Conservation (phyloP, 2,329 filamentous ascomycete species). For the Ophiostoma montium region DNA sequence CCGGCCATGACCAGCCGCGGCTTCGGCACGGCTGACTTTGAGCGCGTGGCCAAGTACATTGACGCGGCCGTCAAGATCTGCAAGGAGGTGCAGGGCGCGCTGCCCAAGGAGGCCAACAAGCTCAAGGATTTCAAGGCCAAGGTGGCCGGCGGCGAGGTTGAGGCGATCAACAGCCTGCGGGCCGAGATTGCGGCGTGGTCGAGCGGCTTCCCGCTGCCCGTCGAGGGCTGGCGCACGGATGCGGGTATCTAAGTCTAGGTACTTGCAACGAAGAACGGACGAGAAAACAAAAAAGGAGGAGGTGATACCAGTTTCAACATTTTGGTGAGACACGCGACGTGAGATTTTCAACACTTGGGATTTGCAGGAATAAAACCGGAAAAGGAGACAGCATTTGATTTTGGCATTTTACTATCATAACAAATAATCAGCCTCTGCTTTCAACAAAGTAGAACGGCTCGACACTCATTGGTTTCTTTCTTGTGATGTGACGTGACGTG, state of each 20-base stretch:
- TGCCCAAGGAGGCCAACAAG: slow-evolving; percentile 97
- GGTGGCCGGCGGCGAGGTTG: slow-evolving; percentile 63
- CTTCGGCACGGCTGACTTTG: slow-evolving; percentile 85
- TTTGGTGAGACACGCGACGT: background rate
- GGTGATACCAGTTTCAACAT: slow-evolving; percentile 2
- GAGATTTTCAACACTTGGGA: background rate
- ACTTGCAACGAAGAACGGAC: background rate
- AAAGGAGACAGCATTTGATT: background rate
- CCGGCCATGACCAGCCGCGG: slow-evolving; percentile 96
- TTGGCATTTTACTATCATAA: background rate
- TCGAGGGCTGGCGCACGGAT: slow-evolving; percentile 51
- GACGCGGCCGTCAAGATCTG: slow-evolving; percentile 78
- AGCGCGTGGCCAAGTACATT: slow-evolving; percentile 79
- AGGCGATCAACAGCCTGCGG: slow-evolving; percentile 71
- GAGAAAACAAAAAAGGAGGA: background rate
- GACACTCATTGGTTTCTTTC: background rate
- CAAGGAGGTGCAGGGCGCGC: slow-evolving; percentile 68
- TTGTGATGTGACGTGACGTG: background rate
- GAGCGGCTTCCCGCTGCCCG: slow-evolving; percentile 79
- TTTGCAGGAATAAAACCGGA: background rate
- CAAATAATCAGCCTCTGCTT: slow-evolving; percentile 3
- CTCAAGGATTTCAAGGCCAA: slow-evolving; percentile 98
- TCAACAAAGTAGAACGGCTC: slow-evolving; percentile 4
- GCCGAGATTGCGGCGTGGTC: slow-evolving; percentile 87
- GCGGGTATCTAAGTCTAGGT: slow-evolving; percentile 5